Evolutionary conservation across 225 moss, liverwort and hornwort species (phyloP), one percentile per base, ranked within the genome.

Genomic region (Lunularia cruciata): DNA sequence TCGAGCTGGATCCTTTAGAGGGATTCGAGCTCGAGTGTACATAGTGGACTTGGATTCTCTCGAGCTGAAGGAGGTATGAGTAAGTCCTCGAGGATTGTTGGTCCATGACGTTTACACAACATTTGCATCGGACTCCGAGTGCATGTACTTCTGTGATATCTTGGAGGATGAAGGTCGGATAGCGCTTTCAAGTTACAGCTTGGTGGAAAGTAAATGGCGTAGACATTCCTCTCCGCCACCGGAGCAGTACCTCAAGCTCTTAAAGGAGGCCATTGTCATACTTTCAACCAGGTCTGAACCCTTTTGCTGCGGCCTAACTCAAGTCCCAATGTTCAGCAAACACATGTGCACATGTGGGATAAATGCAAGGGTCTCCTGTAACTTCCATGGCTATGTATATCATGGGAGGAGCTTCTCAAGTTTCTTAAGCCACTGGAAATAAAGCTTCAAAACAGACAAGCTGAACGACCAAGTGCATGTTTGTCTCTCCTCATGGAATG

Each of bases 241-340:
- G 20, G 18, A 58, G 20, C 18, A 58, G 30, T 58, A 36, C 18
- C 58, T 60, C 59, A 60, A 60, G 20, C 59, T 60, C 37, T 22
- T 60, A 20, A 60, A 37, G 59, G 35, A 60, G 37, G 26, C 35
- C 7, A 7, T 37, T 60, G n/a, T 60, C 59, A 2, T 37, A n/a
- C 20, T 37, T 60, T 60, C 20, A 37, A 20, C 37, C 33, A 37
- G 20, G 19, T 60, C 22, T 37, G 36, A 60, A 35, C 1, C 26
- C 57, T 57, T 57, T 57, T 60, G 18, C 59, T 60, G 15, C 8
- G 37, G 37, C 37, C 33, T 60, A n/a, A 60, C 1, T 25, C 15
- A 5, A 55, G 4, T 22, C 19, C 8, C 6, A 48, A n/a, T n/a
- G n/a, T n/a, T 5, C 22, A 48, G 6, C 47, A 48, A 48, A 20